Evolutionary conservation across 306 rosid genomes (phyloP), one percentile per base, ranked within the genome.

Genomic region (Cicer chorassanicum): DNA sequence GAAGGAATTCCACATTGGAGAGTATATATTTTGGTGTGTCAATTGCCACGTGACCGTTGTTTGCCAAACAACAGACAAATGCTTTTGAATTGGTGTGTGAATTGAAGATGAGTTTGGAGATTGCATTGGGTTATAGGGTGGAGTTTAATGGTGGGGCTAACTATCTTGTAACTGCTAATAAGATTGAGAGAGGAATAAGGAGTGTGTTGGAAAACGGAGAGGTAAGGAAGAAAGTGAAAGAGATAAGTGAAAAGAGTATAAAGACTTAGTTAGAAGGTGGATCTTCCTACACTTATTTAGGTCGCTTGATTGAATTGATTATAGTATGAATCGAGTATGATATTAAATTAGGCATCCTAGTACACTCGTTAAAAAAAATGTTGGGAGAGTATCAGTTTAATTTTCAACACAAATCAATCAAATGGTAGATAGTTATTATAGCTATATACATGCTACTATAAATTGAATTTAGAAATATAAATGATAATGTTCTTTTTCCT

Each of bases 51-150:
- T 21, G 29, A 2, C 29, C 29, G 2, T 21, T 21, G 29, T 21
- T 21, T 21, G 29, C 29, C 2, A 0, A 21, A 21, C 29, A 21
- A 1, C 2, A 21, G 29, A 21, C 29, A 21, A 21, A 84, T 13
- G 92, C 87, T 0, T 88, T 80, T 6, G 10, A 50, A 21, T 9
- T 86, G 21, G 86, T 74, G 39, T 8, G 3, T 1, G 89, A 88
- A 54, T 46, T 86, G 56, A 62, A 65, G 60, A 16, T 84, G 15
- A 84, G 74, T 21, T 21, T 21, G 29, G 29, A 2, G 29, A 21
- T 86, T 0, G 36, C 60, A 0, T 3, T 77, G 59, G 82, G 79
- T 18, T 83, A 36, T 9, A 51, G 18, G 55, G 4, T 0, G 11
- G 79, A 36, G 1, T 5, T 15, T n/a, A 0, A 0, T 7, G 14